Evolutionary conservation across 169 alveolate species (phyloP), one percentile per base, ranked within the genome.

Genomic region (Cryptosporidium meleagridis): DNA sequence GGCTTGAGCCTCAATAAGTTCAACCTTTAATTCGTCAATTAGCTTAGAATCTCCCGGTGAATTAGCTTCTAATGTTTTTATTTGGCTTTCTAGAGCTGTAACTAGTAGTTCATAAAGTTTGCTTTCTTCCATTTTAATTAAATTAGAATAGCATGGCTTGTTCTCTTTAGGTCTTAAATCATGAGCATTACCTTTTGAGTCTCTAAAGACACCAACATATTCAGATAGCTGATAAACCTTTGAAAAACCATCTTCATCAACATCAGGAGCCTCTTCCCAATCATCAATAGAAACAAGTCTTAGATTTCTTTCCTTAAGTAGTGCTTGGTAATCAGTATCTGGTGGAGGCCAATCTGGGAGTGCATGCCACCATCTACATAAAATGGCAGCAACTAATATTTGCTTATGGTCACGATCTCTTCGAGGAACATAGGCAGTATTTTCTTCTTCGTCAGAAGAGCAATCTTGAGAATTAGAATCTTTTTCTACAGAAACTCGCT

Each of bases 291-390:
- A 85, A 9, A 95, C 97, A 37, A 93, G 85, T 87, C 96, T 94
- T 37, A 97, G 94, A 67, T 92, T 94, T 75, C 92, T 91, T 92
- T 94, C 92, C 45, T 91, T 91, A 21, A 97, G 87, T 75, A 92
- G 85, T 0, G 84, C 92, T 23, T 84, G 85, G 58, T 94, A 96
- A 84, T 96, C 95, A 69, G 92, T 95, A 84, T 96, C 92, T 33
- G 94, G 95, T 26, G 97, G 97, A 7, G 98, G 99, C 98, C 99
- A 97, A 12, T 95, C 97, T 6, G 98, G 98, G 23, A 96, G 94
- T 21, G 94, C 98, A 85, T 96, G 97, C 97, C 98, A 96, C 98
- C 98, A 96, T 41, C 99, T 91, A 67, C 53, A 85, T 62, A 92
- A 39, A 41, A 80, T 44, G 65, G 89, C 89, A 21, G 89, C 75